phyloP scores from a whole-genome alignment of 1,284 basidiomycete species.

The Leccinum insigne region DNA sequence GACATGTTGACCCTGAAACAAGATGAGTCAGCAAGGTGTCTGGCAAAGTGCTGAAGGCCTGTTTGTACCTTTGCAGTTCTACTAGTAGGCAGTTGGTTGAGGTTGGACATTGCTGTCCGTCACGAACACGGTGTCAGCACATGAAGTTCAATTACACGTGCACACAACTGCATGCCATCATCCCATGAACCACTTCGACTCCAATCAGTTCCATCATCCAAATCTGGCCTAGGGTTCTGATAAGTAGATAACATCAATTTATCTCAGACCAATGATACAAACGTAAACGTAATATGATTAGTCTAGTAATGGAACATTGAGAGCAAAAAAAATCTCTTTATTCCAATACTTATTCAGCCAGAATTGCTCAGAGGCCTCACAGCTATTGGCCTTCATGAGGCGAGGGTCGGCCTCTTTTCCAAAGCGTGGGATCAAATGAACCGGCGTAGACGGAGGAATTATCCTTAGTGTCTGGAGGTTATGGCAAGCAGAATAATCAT shows the following conservation, averaged over 20 bases:
- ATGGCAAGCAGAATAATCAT: too few species aligned
- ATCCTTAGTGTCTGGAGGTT: too few species aligned
- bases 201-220: background rate
- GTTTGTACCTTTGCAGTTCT: background rate
- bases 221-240: background rate
- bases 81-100: background rate
- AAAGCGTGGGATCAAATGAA: background rate
- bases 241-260: too few species aligned
- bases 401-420: background rate
- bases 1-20: background rate
- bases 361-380: background rate
- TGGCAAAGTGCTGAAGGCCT: too few species aligned
- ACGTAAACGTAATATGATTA: background rate
- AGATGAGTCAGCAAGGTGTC: background rate
- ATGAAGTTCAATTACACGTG: background rate
- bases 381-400: background rate
- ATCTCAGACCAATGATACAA: too few species aligned
- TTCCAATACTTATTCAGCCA: background rate
- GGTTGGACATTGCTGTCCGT: background rate
- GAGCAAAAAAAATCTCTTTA: background rate
- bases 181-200: too few species aligned
- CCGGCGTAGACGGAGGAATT: background rate
- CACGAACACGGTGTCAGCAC: background rate
- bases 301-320: background rate
- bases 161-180: background rate